A percentile compares a stretch with the other conserved stretches of the same genome.
Evolutionary conservation across 2,329 filamentous ascomycete species (phyloP).

Genomic region (Thelonectria rubi): DNA sequence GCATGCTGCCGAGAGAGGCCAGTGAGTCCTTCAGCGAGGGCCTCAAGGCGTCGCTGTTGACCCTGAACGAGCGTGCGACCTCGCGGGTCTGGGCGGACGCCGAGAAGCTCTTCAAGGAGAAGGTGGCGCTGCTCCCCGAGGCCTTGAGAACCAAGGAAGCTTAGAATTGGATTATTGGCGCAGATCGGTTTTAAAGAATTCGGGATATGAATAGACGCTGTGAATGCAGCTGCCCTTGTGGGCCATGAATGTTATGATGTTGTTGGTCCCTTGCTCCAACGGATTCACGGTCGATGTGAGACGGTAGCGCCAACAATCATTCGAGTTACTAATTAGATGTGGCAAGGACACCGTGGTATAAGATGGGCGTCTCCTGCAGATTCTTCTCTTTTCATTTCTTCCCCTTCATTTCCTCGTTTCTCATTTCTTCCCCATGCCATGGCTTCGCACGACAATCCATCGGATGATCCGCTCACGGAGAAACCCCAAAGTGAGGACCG

Average conservation of each 20-base stretch:
- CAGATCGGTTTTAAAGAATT: neutral
- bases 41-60: constrained; percentile 79
- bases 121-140: constrained; percentile 61
- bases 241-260: neutral
- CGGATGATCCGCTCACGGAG: neutral
- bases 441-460: too few relatives aligned
- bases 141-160: constrained; percentile 35
- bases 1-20: constrained; percentile 84
- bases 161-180: constrained; percentile 20
- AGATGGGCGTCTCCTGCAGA: too few relatives aligned
- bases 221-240: neutral
- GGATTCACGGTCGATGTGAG: neutral
- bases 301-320: constrained; percentile 22
- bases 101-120: constrained; percentile 84
- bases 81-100: constrained; percentile 85
- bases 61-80: constrained; percentile 78
- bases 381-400: too few relatives aligned
- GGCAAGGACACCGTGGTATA: too few relatives aligned
- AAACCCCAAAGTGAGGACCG: neutral
- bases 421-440: too few relatives aligned
- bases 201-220: neutral
- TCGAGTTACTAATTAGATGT: too few relatives aligned
- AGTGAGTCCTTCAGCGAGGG: constrained; percentile 85
- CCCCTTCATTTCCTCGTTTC: too few relatives aligned
- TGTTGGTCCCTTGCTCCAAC: neutral